Percentiles rank a stretch among this genome's conserved stretches.
Conservation (phyloP, 371 early-diverging fungal genomes). For the Nematocida minor region DNA sequence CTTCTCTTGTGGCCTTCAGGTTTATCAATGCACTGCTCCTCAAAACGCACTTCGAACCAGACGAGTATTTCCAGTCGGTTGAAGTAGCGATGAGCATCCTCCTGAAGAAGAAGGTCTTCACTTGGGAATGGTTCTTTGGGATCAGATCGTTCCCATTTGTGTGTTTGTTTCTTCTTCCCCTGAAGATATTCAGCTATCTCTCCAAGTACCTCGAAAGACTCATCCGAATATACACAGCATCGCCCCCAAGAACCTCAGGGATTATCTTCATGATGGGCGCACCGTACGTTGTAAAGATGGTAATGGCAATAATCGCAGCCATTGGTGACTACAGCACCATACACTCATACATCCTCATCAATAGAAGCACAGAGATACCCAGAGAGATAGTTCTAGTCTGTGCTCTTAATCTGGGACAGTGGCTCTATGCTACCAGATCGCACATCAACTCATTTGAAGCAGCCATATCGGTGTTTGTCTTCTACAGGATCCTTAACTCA, state of each 20-base stretch:
- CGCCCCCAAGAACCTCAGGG: background rate
- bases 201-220: background rate
- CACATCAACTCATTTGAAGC: slow-evolving; percentile 48
- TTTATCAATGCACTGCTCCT: slow-evolving; percentile 1
- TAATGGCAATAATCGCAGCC: background rate
- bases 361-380: background rate
- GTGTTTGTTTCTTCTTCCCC: slow-evolving; percentile 4
- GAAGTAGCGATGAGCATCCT: slow-evolving; percentile 22
- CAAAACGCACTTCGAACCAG: slow-evolving; percentile 41
- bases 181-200: background rate
- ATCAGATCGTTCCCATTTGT: slow-evolving; percentile 27
- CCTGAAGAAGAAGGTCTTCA: slow-evolving; percentile 5
- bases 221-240: background rate
- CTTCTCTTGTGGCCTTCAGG: background rate
- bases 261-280: background rate
- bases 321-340: slow-evolving; percentile 38
- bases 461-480: background rate
- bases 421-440: slow-evolving; percentile 40
- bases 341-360: background rate
- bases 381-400: background rate
- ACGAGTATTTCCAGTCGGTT: slow-evolving; percentile 44
- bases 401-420: slow-evolving; percentile 24
- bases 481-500: background rate
- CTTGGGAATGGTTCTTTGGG: slow-evolving; percentile 49
- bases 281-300: slow-evolving; percentile 7